Conservation (phyloP, 1,139 yeast species). For the Diutina neorugosa region DNA sequence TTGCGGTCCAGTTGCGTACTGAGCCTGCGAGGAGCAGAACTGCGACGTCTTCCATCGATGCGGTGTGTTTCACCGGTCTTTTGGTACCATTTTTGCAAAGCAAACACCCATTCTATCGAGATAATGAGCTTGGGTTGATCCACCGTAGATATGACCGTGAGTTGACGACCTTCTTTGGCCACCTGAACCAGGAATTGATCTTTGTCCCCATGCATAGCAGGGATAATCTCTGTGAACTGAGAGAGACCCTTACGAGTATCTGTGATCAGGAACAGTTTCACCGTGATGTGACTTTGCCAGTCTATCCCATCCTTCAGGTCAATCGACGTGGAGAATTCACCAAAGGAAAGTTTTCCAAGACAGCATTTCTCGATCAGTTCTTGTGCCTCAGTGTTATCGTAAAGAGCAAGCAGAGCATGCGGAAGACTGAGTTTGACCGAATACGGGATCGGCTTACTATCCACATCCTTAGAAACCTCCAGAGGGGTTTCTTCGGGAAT, state of each 20-base stretch:
- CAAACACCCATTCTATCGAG: slow-evolving; percentile 78
- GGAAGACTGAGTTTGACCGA: slow-evolving; percentile 24
- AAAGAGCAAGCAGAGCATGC: slow-evolving; percentile 51
- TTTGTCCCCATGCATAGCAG: slow-evolving; percentile 41
- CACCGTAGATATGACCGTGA: slow-evolving; percentile 47
- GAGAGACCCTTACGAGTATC: slow-evolving; percentile 63
- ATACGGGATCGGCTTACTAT: neutral
- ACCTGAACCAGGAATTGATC: slow-evolving; percentile 62
- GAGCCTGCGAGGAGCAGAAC: neutral
- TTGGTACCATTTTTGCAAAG: slow-evolving; percentile 35
- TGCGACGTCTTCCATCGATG: neutral
- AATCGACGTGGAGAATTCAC: slow-evolving; percentile 41
- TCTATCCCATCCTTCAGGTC: slow-evolving; percentile 42
- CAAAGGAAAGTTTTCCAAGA: slow-evolving; percentile 44
- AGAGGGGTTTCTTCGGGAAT: neutral
- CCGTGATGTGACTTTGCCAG: slow-evolving; percentile 46
- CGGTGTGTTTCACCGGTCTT: neutral
- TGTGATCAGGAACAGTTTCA: slow-evolving; percentile 64
- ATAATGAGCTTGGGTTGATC: slow-evolving; percentile 74
- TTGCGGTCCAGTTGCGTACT: neutral
- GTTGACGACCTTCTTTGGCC: slow-evolving; percentile 32
- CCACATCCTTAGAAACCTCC: neutral
- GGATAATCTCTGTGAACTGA: slow-evolving; percentile 71
- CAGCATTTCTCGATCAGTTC: neutral
- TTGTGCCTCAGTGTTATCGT: slow-evolving; percentile 36